Evolutionary conservation across 2,329 filamentous ascomycete genomes (phyloP), one percentile per base, ranked within the genome.

Genomic region (Trichoderma sp.): DNA sequence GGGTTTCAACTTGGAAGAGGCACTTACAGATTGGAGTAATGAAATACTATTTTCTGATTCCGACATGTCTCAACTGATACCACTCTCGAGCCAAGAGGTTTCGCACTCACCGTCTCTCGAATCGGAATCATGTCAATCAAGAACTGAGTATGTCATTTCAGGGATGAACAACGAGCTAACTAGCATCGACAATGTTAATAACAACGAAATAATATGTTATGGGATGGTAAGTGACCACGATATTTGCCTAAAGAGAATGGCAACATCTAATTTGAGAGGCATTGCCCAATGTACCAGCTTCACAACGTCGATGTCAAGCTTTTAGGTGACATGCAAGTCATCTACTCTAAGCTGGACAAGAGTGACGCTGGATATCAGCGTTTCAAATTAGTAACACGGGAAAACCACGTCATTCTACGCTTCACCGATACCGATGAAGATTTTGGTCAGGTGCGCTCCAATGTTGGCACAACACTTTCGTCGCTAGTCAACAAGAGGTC

Each of bases 291-390:
- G 10, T 12, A 22, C 13, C 17, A 68, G 63, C 48, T 68, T 13
- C 63, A 68, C 13, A 42, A 52, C n/a, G 19, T 67, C n/a, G 57
- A 67, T 2, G 56, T 69, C n/a, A 60, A 64, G 29, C 39, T 67
- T 5, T 12, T 42, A 1, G 64, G 64, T 15, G 37, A 69, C 10
- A 63, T 67, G 64, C 52, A 57, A 45, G 13, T 1, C 9, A 39
- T 52, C 3, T 7, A 58, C 50, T 22, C n/a, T 1, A 68, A 13
- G 3, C 45, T 68, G 3, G 22, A 35, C 7, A 15, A 29, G n/a
- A 7, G 25, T 4, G 60, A 39, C 12, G 27, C 17, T 3, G 12
- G 12, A 25, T 39, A 39, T n/a, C 48, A 22, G n/a, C 48, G 60
- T 2, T 64, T 64, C 12, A 39, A 53, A 4, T n/a, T 64, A 17